Base-by-base conservation (phyloP, 202 grass and related monocot species). In the Musa balbisiana region DNA sequence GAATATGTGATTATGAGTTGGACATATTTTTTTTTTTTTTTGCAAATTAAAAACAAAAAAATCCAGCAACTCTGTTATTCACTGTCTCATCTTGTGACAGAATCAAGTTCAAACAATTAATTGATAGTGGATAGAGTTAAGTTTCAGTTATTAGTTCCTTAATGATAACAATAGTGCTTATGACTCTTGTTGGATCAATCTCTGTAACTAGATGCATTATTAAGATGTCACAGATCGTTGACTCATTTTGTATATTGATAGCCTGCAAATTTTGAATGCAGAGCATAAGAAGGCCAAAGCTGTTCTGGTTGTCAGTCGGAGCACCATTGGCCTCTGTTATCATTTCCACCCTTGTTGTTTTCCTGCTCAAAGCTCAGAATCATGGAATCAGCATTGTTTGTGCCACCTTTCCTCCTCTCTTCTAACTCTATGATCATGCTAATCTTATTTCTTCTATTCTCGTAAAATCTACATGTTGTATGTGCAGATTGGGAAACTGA, bases 311-410 rank as follows among this genome's bases (percentile, higher is more conserved):
- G 27, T 93, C 94, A 71, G 94, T 91, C 1, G 92, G 88, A 19
- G 90, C 94, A 3, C 94, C 94, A 11, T 80, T 98, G 27, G 74
- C 86, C 81, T 98, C 81, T 25, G 88, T 93, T 68, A 86, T 93
- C 71, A 29, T 93, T 70, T 93, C 90, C n/a, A 98, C 94, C 55
- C 87, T 98, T 11, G 13, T 98, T 50, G 88, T 98, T 79, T 98
- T 89, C 84, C 76, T 98, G 10, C 82, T 93, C 74, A 98, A 93
- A 89, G 94, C 88, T 0, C 80, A 98, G 72, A 84, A 91, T 3
- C 88, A 98, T 74, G 80, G 85, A 66, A 98, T 98, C 22, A 93
- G 88, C 83, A 89, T 89, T 58, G 94, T 98, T 80, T 89, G 94
- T 80, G 17, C 17, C 56, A 69, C 50, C 52, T 33, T 21, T 50